phyloP scores from a whole-genome alignment of 2,329 filamentous ascomycete genomes.

The Colletotrichum acutatum region DNA sequence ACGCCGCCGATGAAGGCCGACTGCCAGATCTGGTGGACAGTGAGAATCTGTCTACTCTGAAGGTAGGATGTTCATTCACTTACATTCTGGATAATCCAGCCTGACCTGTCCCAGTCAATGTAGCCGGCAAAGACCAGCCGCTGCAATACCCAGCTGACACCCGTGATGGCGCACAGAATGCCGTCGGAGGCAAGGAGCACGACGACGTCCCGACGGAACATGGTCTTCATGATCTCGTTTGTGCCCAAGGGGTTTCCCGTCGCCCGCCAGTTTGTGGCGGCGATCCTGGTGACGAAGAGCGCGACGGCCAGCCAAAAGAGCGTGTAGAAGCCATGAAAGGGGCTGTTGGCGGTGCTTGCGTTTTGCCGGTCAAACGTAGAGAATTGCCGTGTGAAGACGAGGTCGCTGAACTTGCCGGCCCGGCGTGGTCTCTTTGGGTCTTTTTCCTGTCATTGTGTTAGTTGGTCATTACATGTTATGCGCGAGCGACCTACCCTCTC shows the following conservation, averaged over 20 bases:
- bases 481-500: constrained; percentile 18
- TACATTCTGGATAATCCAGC: constrained; percentile 80
- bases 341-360: constrained; percentile 69
- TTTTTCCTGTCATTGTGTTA: constrained; percentile 12
- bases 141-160: constrained; percentile 74
- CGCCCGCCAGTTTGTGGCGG: constrained; percentile 74
- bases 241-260: constrained; percentile 76
- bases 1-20: constrained; percentile 69
- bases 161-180: constrained; percentile 74
- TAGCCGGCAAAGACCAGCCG: constrained; percentile 67
- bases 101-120: constrained; percentile 73
- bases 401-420: constrained; percentile 51
- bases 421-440: constrained; percentile 23
- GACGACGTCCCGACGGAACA: constrained; percentile 67
- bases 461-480: not conserved
- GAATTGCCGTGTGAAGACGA: constrained; percentile 79
- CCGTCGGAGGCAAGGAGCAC: constrained; percentile 73
- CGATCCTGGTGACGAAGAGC: constrained; percentile 74
- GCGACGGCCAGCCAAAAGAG: constrained; percentile 80
- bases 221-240: constrained; percentile 77
- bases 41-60: not conserved
- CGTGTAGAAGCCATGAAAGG: constrained; percentile 83
- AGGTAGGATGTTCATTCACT: constrained; percentile 38
- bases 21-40: constrained; percentile 71
- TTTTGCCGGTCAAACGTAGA: constrained; percentile 82